A percentile compares a stretch with the other conserved stretches of the same genome.
Evolutionary conservation across 805 yeast genomes (phyloP).

Genomic region (Suhomyces emberorum): DNA sequence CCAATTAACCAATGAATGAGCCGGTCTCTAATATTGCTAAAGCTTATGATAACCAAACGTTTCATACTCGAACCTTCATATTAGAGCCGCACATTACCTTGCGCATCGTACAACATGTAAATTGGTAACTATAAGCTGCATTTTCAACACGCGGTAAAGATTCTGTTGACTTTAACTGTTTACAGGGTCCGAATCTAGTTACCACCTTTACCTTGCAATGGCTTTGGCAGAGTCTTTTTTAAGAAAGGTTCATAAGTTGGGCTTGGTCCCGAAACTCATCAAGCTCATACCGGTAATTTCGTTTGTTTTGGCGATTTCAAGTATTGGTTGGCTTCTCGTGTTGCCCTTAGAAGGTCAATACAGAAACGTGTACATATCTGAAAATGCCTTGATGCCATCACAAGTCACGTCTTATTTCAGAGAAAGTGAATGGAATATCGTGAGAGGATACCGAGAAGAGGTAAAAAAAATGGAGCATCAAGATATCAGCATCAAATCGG

Average conservation of each 20-base stretch:
- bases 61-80: too few species aligned
- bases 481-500: constrained; percentile 38
- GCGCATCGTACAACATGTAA: too few species aligned
- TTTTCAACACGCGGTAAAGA: too few species aligned
- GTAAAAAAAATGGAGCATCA: constrained; percentile 36
- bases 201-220: constrained; percentile 30
- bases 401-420: constrained; percentile 90
- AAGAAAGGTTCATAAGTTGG: constrained; percentile 38
- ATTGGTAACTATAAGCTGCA: too few species aligned
- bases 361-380: constrained; percentile 83
- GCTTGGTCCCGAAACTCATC: constrained; percentile 35
- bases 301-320: constrained; percentile 30
- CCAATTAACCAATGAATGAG: too few species aligned
- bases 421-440: constrained; percentile 90
- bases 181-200: too few species aligned
- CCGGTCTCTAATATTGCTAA: too few species aligned
- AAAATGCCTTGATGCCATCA: constrained; percentile 95
- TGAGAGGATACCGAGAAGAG: constrained; percentile 78
- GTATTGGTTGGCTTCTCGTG: constrained; percentile 45
- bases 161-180: too few species aligned
- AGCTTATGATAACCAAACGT: too few species aligned
- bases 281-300: constrained; percentile 33
- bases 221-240: constrained; percentile 43
- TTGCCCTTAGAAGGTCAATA: constrained; percentile 81
- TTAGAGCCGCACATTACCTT: too few species aligned